Conservation (phyloP, 257 asterid species). For the Schizonepeta tenuifolia region DNA sequence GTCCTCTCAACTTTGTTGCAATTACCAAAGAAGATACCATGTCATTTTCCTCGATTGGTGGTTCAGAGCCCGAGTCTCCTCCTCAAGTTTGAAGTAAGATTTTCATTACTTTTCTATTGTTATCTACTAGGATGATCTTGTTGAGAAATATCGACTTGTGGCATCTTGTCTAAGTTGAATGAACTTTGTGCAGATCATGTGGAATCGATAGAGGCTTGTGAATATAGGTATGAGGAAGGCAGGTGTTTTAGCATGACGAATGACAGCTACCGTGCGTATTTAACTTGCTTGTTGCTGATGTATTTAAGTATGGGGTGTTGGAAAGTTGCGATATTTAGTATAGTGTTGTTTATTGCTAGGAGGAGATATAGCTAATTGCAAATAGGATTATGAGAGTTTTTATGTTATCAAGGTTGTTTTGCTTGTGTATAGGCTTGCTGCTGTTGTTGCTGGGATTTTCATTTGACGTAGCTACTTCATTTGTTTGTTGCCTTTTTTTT, state of each 20-base stretch:
- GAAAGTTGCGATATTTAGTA: constrained; percentile 11
- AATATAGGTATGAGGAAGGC: constrained; percentile 39
- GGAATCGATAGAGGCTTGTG: constrained; percentile 45
- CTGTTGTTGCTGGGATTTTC: constrained; percentile 16
- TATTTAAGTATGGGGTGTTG: constrained; percentile 22
- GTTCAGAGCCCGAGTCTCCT: constrained; percentile 94
- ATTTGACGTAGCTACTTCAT: not conserved
- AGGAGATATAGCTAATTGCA: constrained; percentile 31
- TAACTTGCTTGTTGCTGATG: constrained; percentile 33
- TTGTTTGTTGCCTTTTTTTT: constrained; percentile 18
- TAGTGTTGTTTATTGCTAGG: constrained; percentile 24
- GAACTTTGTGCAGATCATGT: constrained; percentile 29
- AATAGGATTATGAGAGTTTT: constrained; percentile 22
- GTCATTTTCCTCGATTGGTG: constrained; percentile 84
- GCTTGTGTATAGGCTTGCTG: constrained; percentile 36
- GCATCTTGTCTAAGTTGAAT: constrained; percentile 1
- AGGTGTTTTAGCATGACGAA: constrained; percentile 23
- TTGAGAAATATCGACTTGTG: not conserved
- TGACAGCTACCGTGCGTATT: constrained; percentile 21
- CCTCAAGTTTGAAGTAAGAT: constrained; percentile 59
- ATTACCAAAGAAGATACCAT: constrained; percentile 84
- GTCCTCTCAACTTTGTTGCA: constrained; percentile 72
- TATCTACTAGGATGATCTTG: not conserved
- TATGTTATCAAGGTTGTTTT: constrained; percentile 14
- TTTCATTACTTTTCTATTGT: not conserved